Percentiles rank a stretch among this genome's conserved stretches.
Evolutionary conservation across 2,329 filamentous ascomycete species (phyloP).

Genomic region (Mariannaea elegans): DNA sequence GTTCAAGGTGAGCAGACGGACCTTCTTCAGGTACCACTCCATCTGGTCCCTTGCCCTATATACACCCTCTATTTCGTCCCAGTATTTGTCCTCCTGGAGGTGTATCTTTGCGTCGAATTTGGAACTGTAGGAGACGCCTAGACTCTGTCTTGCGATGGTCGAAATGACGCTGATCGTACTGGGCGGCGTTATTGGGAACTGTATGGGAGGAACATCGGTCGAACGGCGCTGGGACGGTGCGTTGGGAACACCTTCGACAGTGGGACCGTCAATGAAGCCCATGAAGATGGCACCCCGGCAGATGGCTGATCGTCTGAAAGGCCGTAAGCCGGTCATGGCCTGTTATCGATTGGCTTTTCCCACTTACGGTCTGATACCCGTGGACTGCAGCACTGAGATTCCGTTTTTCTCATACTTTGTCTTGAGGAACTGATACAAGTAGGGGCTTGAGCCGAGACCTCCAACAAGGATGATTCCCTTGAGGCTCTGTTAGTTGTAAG

Average conservation of each 20-base stretch:
- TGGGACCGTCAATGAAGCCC: neutral
- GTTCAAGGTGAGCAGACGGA: too few species aligned
- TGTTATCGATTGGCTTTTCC: neutral
- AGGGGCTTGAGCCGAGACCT: conserved; percentile 5
- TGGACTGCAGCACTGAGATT: neutral
- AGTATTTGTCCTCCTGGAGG: neutral
- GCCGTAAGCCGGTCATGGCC: neutral
- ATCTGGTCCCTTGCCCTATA: neutral
- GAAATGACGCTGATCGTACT: too few species aligned
- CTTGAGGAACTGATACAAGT: neutral
- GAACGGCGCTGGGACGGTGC: too few species aligned
- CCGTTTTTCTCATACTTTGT: neutral
- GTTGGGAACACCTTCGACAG: too few species aligned
- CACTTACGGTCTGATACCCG: neutral
- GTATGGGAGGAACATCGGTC: too few species aligned
- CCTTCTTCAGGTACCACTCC: neutral
- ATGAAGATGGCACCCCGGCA: neutral
- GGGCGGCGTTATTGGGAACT: too few species aligned
- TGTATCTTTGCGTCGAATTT: neutral
- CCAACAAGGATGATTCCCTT: neutral
- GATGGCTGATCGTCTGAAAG: neutral
- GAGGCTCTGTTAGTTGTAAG: too few species aligned
- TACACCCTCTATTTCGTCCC: neutral
- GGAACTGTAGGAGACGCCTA: neutral
- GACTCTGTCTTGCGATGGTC: neutral